These are phyloP conservation scores for Jatropha podagrica DNA, from an alignment of 441 rosid species.

Conservation along the genomic window DNA sequence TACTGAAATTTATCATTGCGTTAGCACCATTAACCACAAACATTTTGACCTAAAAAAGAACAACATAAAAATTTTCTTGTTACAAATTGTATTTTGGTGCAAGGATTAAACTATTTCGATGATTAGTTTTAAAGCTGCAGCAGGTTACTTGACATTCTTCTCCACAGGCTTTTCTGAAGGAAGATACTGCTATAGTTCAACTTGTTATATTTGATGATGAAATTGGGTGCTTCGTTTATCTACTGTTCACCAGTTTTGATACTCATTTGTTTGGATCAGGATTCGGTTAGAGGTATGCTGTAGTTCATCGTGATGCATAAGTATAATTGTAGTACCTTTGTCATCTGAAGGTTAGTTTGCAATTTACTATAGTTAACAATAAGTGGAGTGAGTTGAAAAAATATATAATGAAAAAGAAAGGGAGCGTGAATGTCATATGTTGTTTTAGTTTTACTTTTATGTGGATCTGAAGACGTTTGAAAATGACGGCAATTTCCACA, in stretches of 20 bases:
- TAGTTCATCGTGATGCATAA: conserved; percentile 49
- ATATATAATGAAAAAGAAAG: conserved; percentile 11
- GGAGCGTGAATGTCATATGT: conserved; percentile 24
- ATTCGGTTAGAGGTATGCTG: conserved; percentile 85
- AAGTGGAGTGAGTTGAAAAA: conserved; percentile 19
- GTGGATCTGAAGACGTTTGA: conserved; percentile 41
- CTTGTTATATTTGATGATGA: conserved; percentile 71
- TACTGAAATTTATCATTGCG: background rate
- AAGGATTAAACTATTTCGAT: conserved; percentile 39
- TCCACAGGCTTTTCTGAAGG: conserved; percentile 89
- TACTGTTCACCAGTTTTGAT: conserved; percentile 72
- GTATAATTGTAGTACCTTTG: conserved; percentile 51
- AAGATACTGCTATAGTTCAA: conserved; percentile 72
- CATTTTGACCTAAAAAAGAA: background rate
- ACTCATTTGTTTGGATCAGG: conserved; percentile 82
- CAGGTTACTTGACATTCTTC: conserved; percentile 70
- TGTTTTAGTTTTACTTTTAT: conserved; percentile 30
- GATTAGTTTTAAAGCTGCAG: conserved; percentile 60
- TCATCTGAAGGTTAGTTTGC: conserved; percentile 61
- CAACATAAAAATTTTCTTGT: conserved; percentile 1
- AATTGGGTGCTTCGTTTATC: conserved; percentile 62
- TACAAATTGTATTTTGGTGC: conserved; percentile 28
- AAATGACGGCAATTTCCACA: conserved; percentile 7
- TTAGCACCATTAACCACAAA: background rate
- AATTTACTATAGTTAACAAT: conserved; percentile 38